phyloP scores from a whole-genome alignment of 208 protist species.

The Trichomonas gallinae region DNA sequence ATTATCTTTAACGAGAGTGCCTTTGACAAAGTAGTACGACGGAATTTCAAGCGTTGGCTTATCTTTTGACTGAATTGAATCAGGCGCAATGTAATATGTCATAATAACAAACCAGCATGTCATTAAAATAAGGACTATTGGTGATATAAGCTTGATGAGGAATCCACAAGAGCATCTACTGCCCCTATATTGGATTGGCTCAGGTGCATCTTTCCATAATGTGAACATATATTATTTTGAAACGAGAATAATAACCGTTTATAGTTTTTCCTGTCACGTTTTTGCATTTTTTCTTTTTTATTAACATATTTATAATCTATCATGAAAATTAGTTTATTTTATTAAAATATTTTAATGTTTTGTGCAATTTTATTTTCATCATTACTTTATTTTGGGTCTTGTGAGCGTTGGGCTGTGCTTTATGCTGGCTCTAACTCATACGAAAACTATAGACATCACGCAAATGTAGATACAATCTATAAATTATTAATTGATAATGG shows the following conservation, averaged over 20 bases:
- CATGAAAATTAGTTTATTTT: too few relatives aligned
- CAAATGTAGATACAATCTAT: constrained; percentile 44
- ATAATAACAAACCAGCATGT: not conserved
- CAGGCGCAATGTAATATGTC: not conserved
- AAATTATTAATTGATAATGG: constrained; percentile 38
- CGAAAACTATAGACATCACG: constrained; percentile 49
- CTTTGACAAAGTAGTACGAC: not conserved
- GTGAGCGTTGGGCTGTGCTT: constrained; percentile 40
- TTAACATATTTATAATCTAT: too few relatives aligned
- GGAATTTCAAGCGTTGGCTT: not conserved
- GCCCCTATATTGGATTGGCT: not conserved
- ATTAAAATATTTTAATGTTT: too few relatives aligned
- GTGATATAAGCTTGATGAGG: not conserved
- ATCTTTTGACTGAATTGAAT: not conserved
- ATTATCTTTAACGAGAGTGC: not conserved
- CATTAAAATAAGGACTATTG: not conserved
- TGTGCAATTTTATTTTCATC: too few relatives aligned
- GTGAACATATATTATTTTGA: not conserved
- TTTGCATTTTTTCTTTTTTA: too few relatives aligned
- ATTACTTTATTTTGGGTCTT: not conserved
- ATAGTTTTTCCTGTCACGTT: not conserved
- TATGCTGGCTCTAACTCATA: constrained; percentile 42
- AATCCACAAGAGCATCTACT: not conserved
- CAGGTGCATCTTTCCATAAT: not conserved
- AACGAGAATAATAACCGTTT: not conserved